Percentiles rank a stretch among this genome's conserved stretches.
Evolutionary conservation across 352 stramenopile genomes (phyloP).

Genomic region (Pythium pyrilobum): DNA sequence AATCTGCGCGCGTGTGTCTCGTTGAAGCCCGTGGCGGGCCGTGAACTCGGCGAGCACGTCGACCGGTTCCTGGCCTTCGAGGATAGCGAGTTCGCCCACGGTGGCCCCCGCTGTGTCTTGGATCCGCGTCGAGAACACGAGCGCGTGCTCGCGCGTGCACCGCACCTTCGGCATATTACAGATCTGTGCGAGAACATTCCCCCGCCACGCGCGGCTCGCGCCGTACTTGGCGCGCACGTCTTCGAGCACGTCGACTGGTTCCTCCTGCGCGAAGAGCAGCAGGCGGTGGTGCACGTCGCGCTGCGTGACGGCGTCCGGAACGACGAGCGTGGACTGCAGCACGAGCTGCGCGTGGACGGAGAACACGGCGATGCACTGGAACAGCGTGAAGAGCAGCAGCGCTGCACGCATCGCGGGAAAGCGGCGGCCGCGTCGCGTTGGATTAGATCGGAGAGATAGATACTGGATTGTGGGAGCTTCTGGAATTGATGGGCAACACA

Average conservation of each 20-base stretch:
- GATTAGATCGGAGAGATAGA: too few species aligned
- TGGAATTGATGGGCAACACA: background rate
- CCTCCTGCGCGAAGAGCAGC: conserved; percentile 15
- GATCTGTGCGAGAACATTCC: conserved; percentile 9
- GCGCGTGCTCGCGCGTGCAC: conserved; percentile 33
- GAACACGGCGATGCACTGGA: background rate
- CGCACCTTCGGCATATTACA: conserved; percentile 20
- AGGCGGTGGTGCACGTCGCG: conserved; percentile 7
- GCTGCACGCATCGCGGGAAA: too few species aligned
- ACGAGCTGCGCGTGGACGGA: conserved; percentile 8
- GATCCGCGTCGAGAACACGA: conserved; percentile 42
- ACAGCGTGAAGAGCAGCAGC: too few species aligned
- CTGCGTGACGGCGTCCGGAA: background rate
- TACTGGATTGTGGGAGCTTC: too few species aligned
- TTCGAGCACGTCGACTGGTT: conserved; percentile 24
- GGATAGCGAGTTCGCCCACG: conserved; percentile 39
- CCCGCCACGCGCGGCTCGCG: conserved; percentile 10
- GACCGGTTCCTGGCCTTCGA: conserved; percentile 46
- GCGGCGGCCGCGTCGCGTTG: too few species aligned
- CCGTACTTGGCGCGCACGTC: conserved; percentile 11
- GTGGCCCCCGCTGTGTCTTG: conserved; percentile 15
- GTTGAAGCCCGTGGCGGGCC: conserved; percentile 22
- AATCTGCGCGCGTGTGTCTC: conserved; percentile 23
- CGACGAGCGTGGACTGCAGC: conserved; percentile 14
- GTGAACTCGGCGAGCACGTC: conserved; percentile 47